phyloP scores from a whole-genome alignment of 2,329 filamentous ascomycete species.

The Alternaria gansuensis region DNA sequence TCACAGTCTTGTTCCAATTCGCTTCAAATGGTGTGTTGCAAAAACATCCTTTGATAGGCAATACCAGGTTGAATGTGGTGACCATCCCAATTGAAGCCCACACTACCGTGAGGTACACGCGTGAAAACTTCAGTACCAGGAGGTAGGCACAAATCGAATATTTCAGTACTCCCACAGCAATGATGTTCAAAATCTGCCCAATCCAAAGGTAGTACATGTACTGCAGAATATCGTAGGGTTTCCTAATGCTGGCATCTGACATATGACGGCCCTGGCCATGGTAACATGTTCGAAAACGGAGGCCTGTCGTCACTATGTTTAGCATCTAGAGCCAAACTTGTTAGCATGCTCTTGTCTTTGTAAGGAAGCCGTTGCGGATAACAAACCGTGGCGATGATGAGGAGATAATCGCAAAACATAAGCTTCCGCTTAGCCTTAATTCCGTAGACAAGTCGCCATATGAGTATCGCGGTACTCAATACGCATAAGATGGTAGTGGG shows the following conservation, averaged over 20 bases:
- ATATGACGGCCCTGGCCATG: slow-evolving; percentile 37
- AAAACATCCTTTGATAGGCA: slow-evolving; percentile 34
- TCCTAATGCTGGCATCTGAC: slow-evolving; percentile 32
- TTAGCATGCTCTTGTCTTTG: background rate
- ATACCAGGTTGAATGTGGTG: slow-evolving; percentile 34
- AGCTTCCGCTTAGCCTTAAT: slow-evolving; percentile 31
- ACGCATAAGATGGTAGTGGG: slow-evolving; percentile 26
- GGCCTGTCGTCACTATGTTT: slow-evolving; percentile 26
- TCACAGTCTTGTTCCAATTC: slow-evolving; percentile 38
- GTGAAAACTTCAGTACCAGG: slow-evolving; percentile 36
- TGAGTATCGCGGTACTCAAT: slow-evolving; percentile 27
- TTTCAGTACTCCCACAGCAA: slow-evolving; percentile 37
- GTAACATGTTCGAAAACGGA: slow-evolving; percentile 29
- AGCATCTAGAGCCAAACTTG: slow-evolving; percentile 22
- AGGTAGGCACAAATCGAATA: slow-evolving; percentile 43
- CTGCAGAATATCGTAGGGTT: slow-evolving; percentile 24
- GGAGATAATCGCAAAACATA: slow-evolving; percentile 35
- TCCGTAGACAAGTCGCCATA: slow-evolving; percentile 38
- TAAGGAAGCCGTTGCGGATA: background rate
- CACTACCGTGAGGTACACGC: slow-evolving; percentile 32
- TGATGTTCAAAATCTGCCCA: slow-evolving; percentile 37
- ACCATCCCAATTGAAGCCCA: slow-evolving; percentile 40
- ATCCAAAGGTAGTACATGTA: slow-evolving; percentile 39
- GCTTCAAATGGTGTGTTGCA: slow-evolving; percentile 38
- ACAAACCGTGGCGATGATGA: slow-evolving; percentile 35